Conservation (phyloP, 2,329 filamentous ascomycete genomes). For the Alternaria gaisen region DNA sequence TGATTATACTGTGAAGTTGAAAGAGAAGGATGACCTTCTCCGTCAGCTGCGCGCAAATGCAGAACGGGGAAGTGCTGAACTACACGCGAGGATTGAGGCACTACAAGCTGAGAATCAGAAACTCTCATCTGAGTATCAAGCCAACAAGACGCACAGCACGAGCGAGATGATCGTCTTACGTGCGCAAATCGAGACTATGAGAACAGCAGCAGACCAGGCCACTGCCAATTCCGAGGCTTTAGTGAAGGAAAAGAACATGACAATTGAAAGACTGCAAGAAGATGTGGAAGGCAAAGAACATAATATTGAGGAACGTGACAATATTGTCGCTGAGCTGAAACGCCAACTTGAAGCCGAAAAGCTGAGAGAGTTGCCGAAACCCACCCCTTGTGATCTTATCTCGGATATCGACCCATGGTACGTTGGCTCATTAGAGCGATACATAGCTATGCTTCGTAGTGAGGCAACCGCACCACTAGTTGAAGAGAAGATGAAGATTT, state of each 20-base stretch:
- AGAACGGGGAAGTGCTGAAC: conserved; percentile 27
- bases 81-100: conserved; percentile 16
- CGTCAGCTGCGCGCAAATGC: conserved; percentile 33
- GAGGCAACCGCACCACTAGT: conserved; percentile 58
- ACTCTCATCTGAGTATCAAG: conserved; percentile 29
- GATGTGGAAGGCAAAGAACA: conserved; percentile 42
- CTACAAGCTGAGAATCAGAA: conserved; percentile 23
- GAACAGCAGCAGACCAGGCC: conserved; percentile 28
- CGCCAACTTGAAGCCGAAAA: conserved; percentile 34
- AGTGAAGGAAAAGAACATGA: conserved; percentile 39
- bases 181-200: conserved; percentile 34
- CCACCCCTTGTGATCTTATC: conserved; percentile 51
- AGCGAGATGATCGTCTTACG: conserved; percentile 27
- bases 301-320: conserved; percentile 14
- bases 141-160: conserved; percentile 27
- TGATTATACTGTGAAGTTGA: conserved; percentile 35
- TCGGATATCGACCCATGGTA: conserved; percentile 67
- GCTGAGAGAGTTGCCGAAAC: conserved; percentile 29
- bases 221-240: conserved; percentile 32
- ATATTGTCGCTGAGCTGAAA: conserved; percentile 9
- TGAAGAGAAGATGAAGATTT: conserved; percentile 63
- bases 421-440: conserved; percentile 63
- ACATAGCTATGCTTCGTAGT: conserved; percentile 63
- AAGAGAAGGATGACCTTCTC: conserved; percentile 40
- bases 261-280: conserved; percentile 45